Base-by-base conservation (phyloP, 192 early-diverging fungal genomes). In the Thoreauomyces humboldtii region DNA sequence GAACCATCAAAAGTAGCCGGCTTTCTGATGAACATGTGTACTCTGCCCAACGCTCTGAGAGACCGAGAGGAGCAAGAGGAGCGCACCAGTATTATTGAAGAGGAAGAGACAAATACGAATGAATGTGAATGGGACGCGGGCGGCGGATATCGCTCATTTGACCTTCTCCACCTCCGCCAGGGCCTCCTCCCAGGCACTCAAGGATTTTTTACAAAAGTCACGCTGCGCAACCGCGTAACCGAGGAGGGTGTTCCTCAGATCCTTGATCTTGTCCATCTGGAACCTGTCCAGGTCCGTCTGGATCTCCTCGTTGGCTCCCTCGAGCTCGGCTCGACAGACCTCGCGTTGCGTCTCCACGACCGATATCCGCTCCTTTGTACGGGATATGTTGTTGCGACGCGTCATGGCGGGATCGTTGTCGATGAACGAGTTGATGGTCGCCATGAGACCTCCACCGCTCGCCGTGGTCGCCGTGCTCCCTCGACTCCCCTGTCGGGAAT, bases 351-450 rank as follows among this genome's bases (percentile, higher is more conserved):
- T 85, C 73, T 93, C 92, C 34, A 98, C 76, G 56, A 87, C 53
- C 2, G 69, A 74, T 56, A 98, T 93, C 21, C 80, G 73, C 62
- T 98, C 95, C 19, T 86, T 84, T 4, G 92, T 89, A 35, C 88
- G 89, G 17, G 91, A 90, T 41, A 99, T 94, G 55, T 88, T 89
- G 71, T 89, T 90, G 46, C 93, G 86, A 9, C 94, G 84, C 35
- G 92, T 91, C 22, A 87, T 82, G 36, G 91, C 91, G 0, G 94
- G 94, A 72, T 98, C 95, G 4, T 93, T 93, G 72, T 98, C 95
- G 75, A 98, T 94, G 62, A 98, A 86, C 0, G 92, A 91, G 69
- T 96, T 92, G 21, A 99, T 65, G 33, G 88, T 93, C n/a, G 78
- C 69, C 36, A 79, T 68, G 31, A 60, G 47, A 1, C 65, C 58